phyloP scores from a whole-genome alignment of 2,329 filamentous ascomycete genomes.

The Pseudogymnoascus sp. region DNA sequence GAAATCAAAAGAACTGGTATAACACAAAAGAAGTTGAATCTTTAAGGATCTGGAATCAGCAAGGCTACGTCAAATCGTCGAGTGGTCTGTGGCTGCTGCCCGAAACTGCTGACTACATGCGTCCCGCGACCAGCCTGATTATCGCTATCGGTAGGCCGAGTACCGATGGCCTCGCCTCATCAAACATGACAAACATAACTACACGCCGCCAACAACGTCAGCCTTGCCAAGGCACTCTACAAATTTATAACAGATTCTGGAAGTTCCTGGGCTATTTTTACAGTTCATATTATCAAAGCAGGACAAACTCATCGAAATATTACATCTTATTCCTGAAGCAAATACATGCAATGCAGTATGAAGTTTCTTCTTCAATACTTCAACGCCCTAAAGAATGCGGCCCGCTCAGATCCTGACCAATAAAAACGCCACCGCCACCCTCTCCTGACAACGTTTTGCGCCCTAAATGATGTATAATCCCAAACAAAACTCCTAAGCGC shows the following conservation, averaged over 20 bases:
- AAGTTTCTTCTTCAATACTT: conserved; percentile 5
- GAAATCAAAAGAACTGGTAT: neutral
- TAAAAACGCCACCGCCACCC: conserved; percentile 7
- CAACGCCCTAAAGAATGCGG: conserved; percentile 1
- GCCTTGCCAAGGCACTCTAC: neutral
- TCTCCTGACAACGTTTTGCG: neutral
- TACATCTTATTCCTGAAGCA: neutral
- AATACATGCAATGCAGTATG: conserved; percentile 4
- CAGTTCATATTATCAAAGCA: neutral
- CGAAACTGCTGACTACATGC: neutral
- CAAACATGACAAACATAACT: neutral
- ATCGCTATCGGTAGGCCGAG: conserved; percentile 4
- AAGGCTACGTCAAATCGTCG: conserved; percentile 7
- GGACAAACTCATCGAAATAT: neutral
- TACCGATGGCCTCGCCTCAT: neutral
- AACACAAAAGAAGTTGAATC: neutral
- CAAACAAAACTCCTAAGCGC: neutral
- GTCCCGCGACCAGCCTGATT: neutral
- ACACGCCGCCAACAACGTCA: neutral
- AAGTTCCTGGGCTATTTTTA: neutral
- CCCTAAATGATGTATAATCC: conserved; percentile 8
- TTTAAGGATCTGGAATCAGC: neutral
- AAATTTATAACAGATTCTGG: neutral
- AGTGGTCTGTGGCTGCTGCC: conserved; percentile 3
- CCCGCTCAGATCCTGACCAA: conserved; percentile 7